These are phyloP conservation scores for Lomentospora prolificans DNA, from an alignment of 2,329 filamentous ascomycete genomes.

Conservation along the genomic window DNA sequence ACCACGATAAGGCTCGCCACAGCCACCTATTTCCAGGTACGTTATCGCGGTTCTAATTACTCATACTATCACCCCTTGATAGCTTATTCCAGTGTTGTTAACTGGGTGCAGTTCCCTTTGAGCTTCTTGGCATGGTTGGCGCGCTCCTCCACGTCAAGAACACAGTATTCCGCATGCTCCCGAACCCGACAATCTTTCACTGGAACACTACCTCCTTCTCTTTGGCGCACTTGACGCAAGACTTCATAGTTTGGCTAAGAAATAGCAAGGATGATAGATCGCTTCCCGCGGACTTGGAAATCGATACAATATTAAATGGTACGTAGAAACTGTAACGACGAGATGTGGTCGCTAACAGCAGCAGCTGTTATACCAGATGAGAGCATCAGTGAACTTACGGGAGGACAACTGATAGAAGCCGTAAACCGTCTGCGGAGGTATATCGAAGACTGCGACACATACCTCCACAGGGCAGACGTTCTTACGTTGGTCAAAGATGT, in stretches of 20 bases:
- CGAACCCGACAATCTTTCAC: slow-evolving; percentile 44
- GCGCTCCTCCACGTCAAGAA: slow-evolving; percentile 37
- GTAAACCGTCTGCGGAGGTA: not conserved
- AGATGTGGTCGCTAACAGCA: no score
- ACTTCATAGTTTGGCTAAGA: no score
- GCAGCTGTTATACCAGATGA: no score
- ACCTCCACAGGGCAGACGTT: slow-evolving; percentile 14
- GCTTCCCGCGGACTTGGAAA: no score
- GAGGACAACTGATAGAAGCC: slow-evolving; percentile 27
- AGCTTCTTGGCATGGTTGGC: slow-evolving; percentile 48
- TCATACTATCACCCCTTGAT: no score
- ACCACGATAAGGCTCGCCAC: slow-evolving; percentile 21
- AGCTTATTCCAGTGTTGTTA: not conserved
- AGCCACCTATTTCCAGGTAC: slow-evolving; percentile 42
- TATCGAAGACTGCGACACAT: not conserved
- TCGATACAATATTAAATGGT: no score
- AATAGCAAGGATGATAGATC: no score
- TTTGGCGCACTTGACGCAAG: slow-evolving; percentile 29
- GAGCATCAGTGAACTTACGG: slow-evolving; percentile 26
- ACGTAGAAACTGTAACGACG: no score
- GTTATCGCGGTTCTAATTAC: no score
- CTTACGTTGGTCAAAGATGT: slow-evolving; percentile 32
- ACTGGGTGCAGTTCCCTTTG: slow-evolving; percentile 37
- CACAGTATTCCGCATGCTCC: slow-evolving; percentile 42
- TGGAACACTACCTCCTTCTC: slow-evolving; percentile 43